Conservation (phyloP, 306 rosid species). For the Fagus sylvatica region DNA sequence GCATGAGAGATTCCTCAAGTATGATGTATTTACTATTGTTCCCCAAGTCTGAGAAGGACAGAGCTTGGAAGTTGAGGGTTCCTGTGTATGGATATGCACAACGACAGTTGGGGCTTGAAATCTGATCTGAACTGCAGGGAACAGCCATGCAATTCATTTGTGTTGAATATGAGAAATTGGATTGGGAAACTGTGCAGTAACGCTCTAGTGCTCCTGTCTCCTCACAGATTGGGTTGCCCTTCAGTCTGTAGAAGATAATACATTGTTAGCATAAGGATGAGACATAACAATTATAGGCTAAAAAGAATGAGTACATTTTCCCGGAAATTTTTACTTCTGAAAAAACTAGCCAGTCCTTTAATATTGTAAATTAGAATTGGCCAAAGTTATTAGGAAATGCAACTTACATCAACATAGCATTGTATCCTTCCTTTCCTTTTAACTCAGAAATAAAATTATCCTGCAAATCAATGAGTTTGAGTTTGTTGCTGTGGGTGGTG, state of each 20-base stretch:
- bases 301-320: too few species aligned
- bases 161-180: conserved; percentile 9
- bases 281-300: too few species aligned
- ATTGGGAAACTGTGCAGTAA: conserved; percentile 26
- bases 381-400: too few species aligned
- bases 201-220: not conserved
- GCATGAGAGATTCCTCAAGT: conserved; percentile 4
- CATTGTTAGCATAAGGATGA: too few species aligned
- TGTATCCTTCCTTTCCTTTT: too few species aligned
- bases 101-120: conserved; percentile 37
- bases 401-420: conserved; percentile 23
- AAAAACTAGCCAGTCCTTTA: too few species aligned
- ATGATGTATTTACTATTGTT: not conserved
- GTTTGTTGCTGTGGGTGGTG: not conserved
- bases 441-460: conserved; percentile 1
- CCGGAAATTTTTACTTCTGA: too few species aligned
- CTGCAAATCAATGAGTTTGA: conserved; percentile 29
- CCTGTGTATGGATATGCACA: conserved; percentile 47
- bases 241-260: conserved; percentile 19
- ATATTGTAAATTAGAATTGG: too few species aligned
- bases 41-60: conserved; percentile 5
- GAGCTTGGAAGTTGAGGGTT: conserved; percentile 32
- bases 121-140: conserved; percentile 10
- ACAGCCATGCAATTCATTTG: not conserved
- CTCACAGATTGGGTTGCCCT: conserved; percentile 29